These are phyloP conservation scores for Lachnellula cervina DNA, from an alignment of 2,329 filamentous ascomycete genomes.

Conservation along the genomic window DNA sequence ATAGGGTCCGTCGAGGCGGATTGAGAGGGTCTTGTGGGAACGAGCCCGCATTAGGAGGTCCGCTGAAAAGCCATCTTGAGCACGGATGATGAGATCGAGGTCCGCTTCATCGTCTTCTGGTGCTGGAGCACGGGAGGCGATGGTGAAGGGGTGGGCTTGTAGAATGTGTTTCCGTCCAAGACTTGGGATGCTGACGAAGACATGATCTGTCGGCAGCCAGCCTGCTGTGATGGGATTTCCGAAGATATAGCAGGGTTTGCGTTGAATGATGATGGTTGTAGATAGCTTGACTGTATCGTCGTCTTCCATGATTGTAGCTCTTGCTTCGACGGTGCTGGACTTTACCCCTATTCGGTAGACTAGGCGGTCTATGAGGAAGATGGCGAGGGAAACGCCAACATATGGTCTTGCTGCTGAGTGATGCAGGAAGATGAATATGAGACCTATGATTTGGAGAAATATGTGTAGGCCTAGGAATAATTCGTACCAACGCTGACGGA, in stretches of 20 bases:
- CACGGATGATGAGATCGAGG: constrained; percentile 55
- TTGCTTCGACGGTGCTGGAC: constrained; percentile 42
- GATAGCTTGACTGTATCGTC: constrained; percentile 49
- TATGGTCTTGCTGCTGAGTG: constrained; percentile 49
- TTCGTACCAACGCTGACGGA: constrained; percentile 58
- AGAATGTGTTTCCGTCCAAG: constrained; percentile 48
- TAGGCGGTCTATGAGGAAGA: constrained; percentile 54
- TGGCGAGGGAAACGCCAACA: constrained; percentile 46
- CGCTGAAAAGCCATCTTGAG: constrained; percentile 54
- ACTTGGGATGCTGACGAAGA: constrained; percentile 56
- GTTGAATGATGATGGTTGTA: constrained; percentile 12
- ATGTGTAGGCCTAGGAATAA: constrained; percentile 56
- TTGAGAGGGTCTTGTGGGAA: constrained; percentile 37
- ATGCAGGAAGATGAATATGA: constrained; percentile 57
- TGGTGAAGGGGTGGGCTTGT: constrained; percentile 64
- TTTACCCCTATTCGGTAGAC: constrained; percentile 53
- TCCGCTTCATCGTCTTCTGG: constrained; percentile 39
- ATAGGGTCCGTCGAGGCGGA: constrained; percentile 61
- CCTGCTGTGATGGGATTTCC: constrained; percentile 40
- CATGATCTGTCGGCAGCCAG: constrained; percentile 58
- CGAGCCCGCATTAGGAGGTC: constrained; percentile 49
- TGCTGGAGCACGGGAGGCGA: constrained; percentile 53
- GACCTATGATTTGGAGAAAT: constrained; percentile 48
- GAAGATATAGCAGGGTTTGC: constrained; percentile 10
- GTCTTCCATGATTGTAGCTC: constrained; percentile 50